Base-by-base conservation (phyloP, 208 protist genomes). In the Trypanosoma mega region DNA sequence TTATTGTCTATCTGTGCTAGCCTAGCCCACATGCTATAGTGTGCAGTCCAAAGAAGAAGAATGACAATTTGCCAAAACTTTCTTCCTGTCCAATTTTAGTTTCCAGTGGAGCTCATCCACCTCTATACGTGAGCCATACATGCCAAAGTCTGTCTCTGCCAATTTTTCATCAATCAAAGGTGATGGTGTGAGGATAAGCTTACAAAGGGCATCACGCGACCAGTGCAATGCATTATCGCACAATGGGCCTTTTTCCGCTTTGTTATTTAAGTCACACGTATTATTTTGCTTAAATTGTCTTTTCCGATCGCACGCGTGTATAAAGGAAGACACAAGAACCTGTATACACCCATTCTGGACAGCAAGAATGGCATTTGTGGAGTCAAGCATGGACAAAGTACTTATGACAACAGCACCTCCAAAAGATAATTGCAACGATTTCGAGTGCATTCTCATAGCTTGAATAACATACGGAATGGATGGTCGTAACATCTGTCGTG, bases 31-130 rank as follows among this genome's bases (percentile, higher is more conserved):
- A n/a, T n/a, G n/a, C n/a, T n/a, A n/a, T n/a, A n/a, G n/a, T n/a
- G n/a, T n/a, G 6, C 46, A 50, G 29, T 34, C 24, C 29, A 50
- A 6, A 29, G 8, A 50, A 50, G 24, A 16, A 39, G 8, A 39
- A 16, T 39, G 6, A 39, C 34, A 12, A 39, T 39, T 59, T 12
- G 29, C 20, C 21, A 37, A 46, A 8, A 61, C 34, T 48, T 72
- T 83, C 24, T 56, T 66, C 36, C 66, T 49, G n/a, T 80, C 80
- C 34, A 86, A 72, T 27, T 68, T 71, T 14, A 92, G 31, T 12
- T 58, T 44, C 84, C 84, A 91, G 60, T 86, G 87, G 24, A 94
- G 68, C 55, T 92, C 84, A 57, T 94, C 85, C n/a, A 92, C 57
- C 30, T 56, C 74, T n/a, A 91, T 61, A 43, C 61, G 65, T 18